These are phyloP conservation scores for Penicillium oxalicum DNA, from an alignment of 2,329 filamentous ascomycete species.

Conservation along the genomic window DNA sequence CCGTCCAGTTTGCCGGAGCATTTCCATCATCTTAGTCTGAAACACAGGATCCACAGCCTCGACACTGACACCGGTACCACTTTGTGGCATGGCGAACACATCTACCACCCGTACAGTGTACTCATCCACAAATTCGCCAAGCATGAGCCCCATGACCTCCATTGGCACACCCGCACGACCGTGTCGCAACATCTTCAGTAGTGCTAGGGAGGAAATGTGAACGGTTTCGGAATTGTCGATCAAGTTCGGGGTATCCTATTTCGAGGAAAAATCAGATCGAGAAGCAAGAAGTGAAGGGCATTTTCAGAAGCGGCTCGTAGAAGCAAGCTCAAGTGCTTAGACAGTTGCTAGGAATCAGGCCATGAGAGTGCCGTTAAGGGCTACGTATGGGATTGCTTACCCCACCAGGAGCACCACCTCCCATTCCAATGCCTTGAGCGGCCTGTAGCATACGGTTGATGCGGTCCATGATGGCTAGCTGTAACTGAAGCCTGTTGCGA, in stretches of 20 bases:
- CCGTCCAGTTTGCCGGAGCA: slow-evolving; percentile 95
- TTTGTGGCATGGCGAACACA: slow-evolving; percentile 99
- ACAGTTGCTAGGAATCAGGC: slow-evolving; percentile 2
- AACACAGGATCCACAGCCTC: slow-evolving; percentile 98
- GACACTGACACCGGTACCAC: slow-evolving; percentile 94
- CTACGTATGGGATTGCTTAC: slow-evolving; percentile 25
- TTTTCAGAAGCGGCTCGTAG: neutral
- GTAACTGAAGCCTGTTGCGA: slow-evolving; percentile 13
- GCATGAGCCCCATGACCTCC: slow-evolving; percentile 99
- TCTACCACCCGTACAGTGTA: slow-evolving; percentile 98
- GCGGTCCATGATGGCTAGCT: slow-evolving; percentile 66
- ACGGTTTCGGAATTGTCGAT: slow-evolving; percentile 99
- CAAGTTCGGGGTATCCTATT: slow-evolving; percentile 77
- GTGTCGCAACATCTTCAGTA: slow-evolving; percentile 98
- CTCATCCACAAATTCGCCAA: slow-evolving; percentile 97
- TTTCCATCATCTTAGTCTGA: slow-evolving; percentile 99
- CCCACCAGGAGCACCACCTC: slow-evolving; percentile 32
- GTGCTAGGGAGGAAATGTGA: slow-evolving; percentile 94
- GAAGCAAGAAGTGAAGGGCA: neutral
- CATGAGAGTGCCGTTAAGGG: slow-evolving; percentile 6
- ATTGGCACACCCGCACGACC: slow-evolving; percentile 96
- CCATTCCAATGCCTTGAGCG: slow-evolving; percentile 56
- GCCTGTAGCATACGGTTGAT: slow-evolving; percentile 80
- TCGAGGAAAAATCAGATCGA: slow-evolving; percentile 6
- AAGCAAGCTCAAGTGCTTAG: slow-evolving; percentile 5